phyloP scores from a whole-genome alignment of 1,284 basidiomycete species.

The Ustilago tritici region DNA sequence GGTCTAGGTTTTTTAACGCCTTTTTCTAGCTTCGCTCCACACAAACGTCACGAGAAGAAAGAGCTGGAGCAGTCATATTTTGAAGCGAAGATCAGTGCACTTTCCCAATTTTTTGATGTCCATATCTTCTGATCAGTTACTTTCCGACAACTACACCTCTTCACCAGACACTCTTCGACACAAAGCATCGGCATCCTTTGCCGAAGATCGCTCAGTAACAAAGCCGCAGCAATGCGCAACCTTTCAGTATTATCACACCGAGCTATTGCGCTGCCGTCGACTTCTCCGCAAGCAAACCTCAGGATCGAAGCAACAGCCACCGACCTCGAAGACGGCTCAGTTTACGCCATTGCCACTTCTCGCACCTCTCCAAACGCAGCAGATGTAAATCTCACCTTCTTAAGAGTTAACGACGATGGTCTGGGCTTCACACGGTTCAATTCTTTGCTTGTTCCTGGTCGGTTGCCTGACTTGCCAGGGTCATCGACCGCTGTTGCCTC shows the following conservation, averaged over 20 bases:
- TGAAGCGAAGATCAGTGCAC: constrained; percentile 7
- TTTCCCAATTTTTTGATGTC: neutral
- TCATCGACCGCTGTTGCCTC: constrained; percentile 32
- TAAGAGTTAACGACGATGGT: constrained; percentile 1
- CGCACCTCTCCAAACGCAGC: constrained; percentile 27
- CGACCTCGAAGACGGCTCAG: constrained; percentile 39
- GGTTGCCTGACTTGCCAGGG: constrained; percentile 20
- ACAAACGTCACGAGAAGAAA: constrained; percentile 2
- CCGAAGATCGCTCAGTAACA: neutral
- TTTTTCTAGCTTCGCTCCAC: constrained; percentile 7
- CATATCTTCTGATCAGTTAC: constrained; percentile 2
- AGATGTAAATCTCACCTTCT: constrained; percentile 38
- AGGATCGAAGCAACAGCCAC: constrained; percentile 39
- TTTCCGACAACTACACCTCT: neutral
- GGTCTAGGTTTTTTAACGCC: neutral
- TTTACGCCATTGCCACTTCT: constrained; percentile 47
- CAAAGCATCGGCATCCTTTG: constrained; percentile 2
- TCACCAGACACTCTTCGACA: neutral
- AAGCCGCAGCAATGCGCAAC: constrained; percentile 35
- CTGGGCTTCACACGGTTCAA: constrained; percentile 18
- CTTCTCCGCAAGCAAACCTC: neutral
- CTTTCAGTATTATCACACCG: constrained; percentile 42
- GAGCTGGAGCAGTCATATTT: constrained; percentile 10
- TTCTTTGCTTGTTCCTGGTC: constrained; percentile 37
- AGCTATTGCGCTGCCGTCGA: constrained; percentile 30